phyloP scores from a whole-genome alignment of 164 flowering plant genomes.

The Piper betle region DNA sequence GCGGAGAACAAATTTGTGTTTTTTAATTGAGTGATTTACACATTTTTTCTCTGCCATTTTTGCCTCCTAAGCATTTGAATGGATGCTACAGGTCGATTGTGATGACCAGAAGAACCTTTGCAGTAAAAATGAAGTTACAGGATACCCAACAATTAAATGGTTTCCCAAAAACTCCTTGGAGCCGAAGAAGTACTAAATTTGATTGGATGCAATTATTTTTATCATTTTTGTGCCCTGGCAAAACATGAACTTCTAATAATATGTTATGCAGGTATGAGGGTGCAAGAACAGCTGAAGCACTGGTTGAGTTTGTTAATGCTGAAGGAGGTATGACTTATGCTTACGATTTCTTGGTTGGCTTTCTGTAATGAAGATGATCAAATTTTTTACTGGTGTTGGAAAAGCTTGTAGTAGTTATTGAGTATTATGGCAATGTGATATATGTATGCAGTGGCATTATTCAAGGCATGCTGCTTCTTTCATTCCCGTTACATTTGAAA shows the following conservation, averaged over 20 bases:
- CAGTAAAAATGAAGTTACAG: slow-evolving; percentile 67
- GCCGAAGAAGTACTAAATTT: slow-evolving; percentile 64
- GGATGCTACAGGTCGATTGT: slow-evolving; percentile 71
- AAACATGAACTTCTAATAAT: too few relatives aligned
- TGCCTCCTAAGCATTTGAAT: background rate
- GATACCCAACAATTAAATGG: slow-evolving; percentile 95
- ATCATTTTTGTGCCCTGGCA: background rate
- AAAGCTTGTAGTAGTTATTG: background rate
- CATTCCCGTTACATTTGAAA: too few relatives aligned
- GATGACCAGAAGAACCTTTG: slow-evolving; percentile 85
- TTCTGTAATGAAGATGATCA: background rate
- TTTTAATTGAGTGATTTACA: too few relatives aligned
- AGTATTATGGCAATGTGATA: background rate
- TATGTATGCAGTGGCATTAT: background rate
- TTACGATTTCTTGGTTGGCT: background rate
- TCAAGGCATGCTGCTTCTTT: background rate
- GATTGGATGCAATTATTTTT: background rate
- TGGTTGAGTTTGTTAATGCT: slow-evolving; percentile 67
- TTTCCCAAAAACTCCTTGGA: slow-evolving; percentile 88
- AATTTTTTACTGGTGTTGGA: too few relatives aligned
- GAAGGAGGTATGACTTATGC: slow-evolving; percentile 60
- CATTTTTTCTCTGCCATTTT: background rate
- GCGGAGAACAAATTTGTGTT: background rate
- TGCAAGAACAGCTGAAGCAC: slow-evolving; percentile 75
- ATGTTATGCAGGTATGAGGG: slow-evolving; percentile 65